Base-by-base conservation (phyloP, 1,284 basidiomycete genomes). In the Kwoniella shivajii region DNA sequence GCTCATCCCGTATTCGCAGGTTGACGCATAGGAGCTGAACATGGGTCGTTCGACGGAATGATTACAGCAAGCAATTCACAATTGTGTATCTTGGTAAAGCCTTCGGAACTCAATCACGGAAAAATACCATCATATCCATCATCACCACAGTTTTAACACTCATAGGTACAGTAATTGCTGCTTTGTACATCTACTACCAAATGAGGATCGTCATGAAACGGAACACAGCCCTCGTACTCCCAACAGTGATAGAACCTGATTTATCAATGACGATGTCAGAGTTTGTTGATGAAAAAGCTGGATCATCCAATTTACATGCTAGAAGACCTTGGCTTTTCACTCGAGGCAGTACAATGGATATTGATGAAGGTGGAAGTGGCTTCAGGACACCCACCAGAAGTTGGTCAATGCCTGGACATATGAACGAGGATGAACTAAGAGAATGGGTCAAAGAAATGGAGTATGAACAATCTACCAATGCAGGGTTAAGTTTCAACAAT, bases 141-240 rank as follows among this genome's bases (percentile, higher is more conserved):
- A 42, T 48, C 4, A 67, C 60, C 2, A 67, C 71, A 2, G 56
- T 72, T 18, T 42, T 65, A 2, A 76, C 73, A 4, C 60, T 76
- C 29, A 41, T 74, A 49, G 71, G 63, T n/a, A 76, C 73, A 3
- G 61, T 70, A 26, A 43, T 75, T 29, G 74, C 73, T 4, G 74
- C 74, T n/a, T 53, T 72, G 27, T 76, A 75, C 58, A 68, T 76
- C 56, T 76, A 73, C 45, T 75, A 75, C 56, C 74, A 76, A 55
- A 73, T 76, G 72, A 64, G 74, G 24, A 50, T 76, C 20, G 65
- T 74, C 26, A 66, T 75, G 65, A 61, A 63, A n/a, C 54, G 50
- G 14, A 34, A 51, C 30, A 42, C 48, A 18, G 44, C 39, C 29
- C 54, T 66, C 1, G 20, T 53, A n/a, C 51, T 43, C 1, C 45